Evolutionary conservation across 2,329 filamentous ascomycete species (phyloP).

Genomic region (Aplosporella prunicola): DNA sequence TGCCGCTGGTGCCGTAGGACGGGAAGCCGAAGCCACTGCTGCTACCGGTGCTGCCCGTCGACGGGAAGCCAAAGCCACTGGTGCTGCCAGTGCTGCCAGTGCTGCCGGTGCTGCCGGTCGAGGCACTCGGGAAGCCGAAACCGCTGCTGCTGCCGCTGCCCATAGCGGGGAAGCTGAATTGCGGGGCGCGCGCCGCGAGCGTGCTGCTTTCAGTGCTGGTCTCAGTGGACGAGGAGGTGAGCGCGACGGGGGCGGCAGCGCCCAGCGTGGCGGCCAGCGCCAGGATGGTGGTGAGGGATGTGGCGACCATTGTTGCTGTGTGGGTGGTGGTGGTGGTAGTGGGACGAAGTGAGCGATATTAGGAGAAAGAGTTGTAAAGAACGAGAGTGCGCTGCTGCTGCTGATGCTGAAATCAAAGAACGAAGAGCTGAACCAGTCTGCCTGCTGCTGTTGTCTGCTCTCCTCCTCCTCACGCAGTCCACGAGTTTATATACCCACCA

Average conservation of each 20-base stretch:
- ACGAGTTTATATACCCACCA: too few species aligned
- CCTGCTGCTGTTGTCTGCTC: too few species aligned
- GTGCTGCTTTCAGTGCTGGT: too few species aligned
- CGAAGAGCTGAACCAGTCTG: too few species aligned
- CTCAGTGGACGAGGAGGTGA: neutral
- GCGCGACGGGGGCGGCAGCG: neutral
- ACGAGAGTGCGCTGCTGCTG: too few species aligned
- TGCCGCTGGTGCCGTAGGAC: too few species aligned
- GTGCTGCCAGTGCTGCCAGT: conserved; percentile 38
- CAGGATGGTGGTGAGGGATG: neutral
- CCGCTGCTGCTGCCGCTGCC: neutral
- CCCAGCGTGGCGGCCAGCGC: conserved; percentile 3
- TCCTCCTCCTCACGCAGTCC: too few species aligned
- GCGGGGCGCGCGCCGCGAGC: conserved; percentile 2
- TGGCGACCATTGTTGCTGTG: neutral
- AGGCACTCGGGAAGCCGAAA: conserved; percentile 13
- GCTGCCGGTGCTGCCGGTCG: conserved; percentile 21
- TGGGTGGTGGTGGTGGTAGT: neutral
- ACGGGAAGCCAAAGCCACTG: too few species aligned
- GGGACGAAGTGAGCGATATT: neutral
- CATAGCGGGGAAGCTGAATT: conserved; percentile 2
- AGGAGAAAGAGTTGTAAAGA: neutral
- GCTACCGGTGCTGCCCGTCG: too few species aligned
- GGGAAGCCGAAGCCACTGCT: too few species aligned
- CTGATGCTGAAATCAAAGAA: too few species aligned